Conservation (phyloP, 306 rosid species). For the Astragalus glycyphyllos region DNA sequence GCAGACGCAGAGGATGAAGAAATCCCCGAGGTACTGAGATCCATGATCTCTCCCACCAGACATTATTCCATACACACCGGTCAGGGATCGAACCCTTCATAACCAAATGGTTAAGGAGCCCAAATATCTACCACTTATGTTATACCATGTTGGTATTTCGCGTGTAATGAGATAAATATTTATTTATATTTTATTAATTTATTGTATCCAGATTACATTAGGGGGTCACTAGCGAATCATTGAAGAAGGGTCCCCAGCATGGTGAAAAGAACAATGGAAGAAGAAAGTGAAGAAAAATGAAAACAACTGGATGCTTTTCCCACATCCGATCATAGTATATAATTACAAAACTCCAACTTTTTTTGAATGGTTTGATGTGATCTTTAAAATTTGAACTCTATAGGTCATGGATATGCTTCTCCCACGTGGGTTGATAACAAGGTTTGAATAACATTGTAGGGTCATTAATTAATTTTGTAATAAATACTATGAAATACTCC, state of each 20-base stretch:
- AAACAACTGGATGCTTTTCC: background rate
- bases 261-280: slow-evolving; percentile 6
- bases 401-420: slow-evolving; percentile 6
- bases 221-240: background rate
- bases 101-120: no score
- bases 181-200: no score
- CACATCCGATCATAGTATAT: background rate
- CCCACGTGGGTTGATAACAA: slow-evolving; percentile 39
- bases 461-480: slow-evolving; percentile 18
- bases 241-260: background rate
- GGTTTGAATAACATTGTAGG: slow-evolving; percentile 11
- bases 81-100: no score
- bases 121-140: no score
- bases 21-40: no score
- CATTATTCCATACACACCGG: no score
- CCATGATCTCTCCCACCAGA: no score
- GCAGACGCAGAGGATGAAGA: no score
- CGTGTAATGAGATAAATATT: no score
- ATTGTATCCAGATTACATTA: no score
- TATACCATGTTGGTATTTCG: no score
- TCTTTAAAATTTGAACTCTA: slow-evolving; percentile 21
- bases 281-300: background rate
- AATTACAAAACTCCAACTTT: background rate
- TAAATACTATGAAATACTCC: background rate
- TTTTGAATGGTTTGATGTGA: slow-evolving; percentile 20